Conservation (phyloP, 257 asterid species). For the Plantago elongata region DNA sequence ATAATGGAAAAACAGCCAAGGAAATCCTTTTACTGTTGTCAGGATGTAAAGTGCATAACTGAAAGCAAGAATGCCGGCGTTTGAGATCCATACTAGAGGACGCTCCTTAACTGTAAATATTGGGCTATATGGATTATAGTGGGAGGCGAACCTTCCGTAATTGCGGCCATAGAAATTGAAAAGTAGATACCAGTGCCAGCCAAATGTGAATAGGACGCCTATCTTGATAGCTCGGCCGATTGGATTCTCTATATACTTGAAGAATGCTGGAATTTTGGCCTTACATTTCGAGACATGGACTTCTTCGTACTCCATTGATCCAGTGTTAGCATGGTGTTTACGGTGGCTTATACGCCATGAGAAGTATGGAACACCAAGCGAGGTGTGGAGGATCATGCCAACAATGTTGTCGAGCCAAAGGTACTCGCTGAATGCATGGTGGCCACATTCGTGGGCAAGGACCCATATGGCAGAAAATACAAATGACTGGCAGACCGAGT, state of each 20-base stretch:
- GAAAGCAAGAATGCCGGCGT: constrained; percentile 38
- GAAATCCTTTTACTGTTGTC: constrained; percentile 35
- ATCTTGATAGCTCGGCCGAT: constrained; percentile 24
- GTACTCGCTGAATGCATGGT: constrained; percentile 43
- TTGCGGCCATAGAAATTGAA: constrained; percentile 60
- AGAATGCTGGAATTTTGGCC: constrained; percentile 28
- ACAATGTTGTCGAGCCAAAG: constrained; percentile 56
- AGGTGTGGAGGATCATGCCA: constrained; percentile 61
- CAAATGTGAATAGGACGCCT: constrained; percentile 36
- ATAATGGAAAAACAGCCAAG: constrained; percentile 40
- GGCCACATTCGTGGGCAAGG: constrained; percentile 36
- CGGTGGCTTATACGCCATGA: constrained; percentile 69
- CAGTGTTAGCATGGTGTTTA: constrained; percentile 67
- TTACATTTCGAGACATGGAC: constrained; percentile 57
- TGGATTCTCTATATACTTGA: constrained; percentile 53
- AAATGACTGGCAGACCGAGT: constrained; percentile 51
- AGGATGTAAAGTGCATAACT: constrained; percentile 32
- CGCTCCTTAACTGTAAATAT: constrained; percentile 52
- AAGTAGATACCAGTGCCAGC: constrained; percentile 59
- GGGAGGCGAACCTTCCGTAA: constrained; percentile 41
- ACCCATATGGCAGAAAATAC: constrained; percentile 61
- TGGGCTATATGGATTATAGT: constrained; percentile 30
- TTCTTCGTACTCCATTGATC: constrained; percentile 59
- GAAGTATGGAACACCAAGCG: constrained; percentile 59
- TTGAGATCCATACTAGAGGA: constrained; percentile 48